Evolutionary conservation across 179 eudicot genomes (phyloP).

Genomic region (Drosera spatulata): DNA sequence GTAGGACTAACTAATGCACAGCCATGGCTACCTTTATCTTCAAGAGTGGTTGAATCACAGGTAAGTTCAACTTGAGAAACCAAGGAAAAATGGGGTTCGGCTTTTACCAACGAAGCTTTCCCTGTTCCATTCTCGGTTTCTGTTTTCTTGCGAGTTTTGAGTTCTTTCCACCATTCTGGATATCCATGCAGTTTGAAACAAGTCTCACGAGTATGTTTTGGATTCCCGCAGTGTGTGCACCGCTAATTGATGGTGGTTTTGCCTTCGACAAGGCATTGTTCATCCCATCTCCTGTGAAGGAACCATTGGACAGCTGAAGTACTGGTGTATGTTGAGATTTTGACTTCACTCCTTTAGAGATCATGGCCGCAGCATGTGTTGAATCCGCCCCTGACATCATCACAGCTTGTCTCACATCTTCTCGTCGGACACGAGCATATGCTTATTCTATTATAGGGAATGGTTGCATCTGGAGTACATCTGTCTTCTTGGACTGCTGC

Average conservation of each 20-base stretch:
- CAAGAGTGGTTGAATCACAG: not conserved
- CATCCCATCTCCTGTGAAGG: too few relatives aligned
- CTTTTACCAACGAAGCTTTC: not conserved
- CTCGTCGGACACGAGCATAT: conserved; percentile 1
- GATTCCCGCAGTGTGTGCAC: not conserved
- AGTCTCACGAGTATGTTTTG: not conserved
- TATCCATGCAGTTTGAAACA: conserved; percentile 1
- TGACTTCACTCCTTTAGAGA: not conserved
- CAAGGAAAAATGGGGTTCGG: not conserved
- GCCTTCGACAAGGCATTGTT: not conserved
- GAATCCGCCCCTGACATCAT: not conserved
- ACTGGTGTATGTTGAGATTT: not conserved
- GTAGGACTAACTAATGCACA: not conserved
- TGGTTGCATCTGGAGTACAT: not conserved
- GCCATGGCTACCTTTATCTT: not conserved
- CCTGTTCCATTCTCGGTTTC: not conserved
- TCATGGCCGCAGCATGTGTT: not conserved
- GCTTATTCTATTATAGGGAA: not conserved
- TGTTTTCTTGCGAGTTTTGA: too few relatives aligned
- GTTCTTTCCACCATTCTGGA: not conserved
- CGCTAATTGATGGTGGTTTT: not conserved
- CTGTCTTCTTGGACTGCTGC: too few relatives aligned
- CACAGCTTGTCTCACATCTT: not conserved
- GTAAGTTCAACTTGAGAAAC: not conserved
- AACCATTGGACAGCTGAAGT: not conserved